Evolutionary conservation across 179 eudicot species (phyloP).

Genomic region (Corrigiola litoralis): DNA sequence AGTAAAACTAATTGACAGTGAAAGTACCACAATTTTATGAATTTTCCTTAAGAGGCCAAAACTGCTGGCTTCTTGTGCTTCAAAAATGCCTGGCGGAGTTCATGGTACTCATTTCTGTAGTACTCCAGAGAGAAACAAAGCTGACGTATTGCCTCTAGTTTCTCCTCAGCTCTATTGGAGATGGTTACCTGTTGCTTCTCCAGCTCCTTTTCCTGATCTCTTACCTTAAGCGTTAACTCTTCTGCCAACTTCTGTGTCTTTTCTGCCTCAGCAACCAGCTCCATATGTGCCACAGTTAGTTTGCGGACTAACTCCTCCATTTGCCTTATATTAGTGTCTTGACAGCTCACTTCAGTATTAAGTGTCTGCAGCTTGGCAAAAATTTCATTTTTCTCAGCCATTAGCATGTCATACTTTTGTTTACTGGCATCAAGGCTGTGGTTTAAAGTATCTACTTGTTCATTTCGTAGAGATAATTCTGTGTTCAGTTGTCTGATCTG

Average conservation of each 20-base stretch:
- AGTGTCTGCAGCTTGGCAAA: constrained; percentile 27
- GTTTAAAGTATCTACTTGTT: constrained; percentile 20
- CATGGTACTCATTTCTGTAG: constrained; percentile 38
- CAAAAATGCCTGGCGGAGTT: constrained; percentile 29
- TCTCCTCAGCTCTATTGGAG: constrained; percentile 33
- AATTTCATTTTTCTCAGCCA: constrained; percentile 30
- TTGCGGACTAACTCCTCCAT: constrained; percentile 18
- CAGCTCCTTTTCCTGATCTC: constrained; percentile 40
- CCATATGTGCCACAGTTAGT: constrained; percentile 24
- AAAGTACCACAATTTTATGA: background rate
- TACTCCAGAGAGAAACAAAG: constrained; percentile 42
- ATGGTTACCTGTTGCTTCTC: constrained; percentile 18
- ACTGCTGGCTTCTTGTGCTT: constrained; percentile 26
- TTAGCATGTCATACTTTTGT: constrained; percentile 26
- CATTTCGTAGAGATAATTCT: constrained; percentile 8
- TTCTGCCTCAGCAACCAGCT: constrained; percentile 21
- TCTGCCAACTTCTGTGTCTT: constrained; percentile 25
- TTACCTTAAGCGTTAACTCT: constrained; percentile 40
- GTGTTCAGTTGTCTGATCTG: constrained; percentile 22
- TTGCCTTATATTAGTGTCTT: constrained; percentile 14
- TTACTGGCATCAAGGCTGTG: constrained; percentile 25
- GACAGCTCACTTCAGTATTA: constrained; percentile 19
- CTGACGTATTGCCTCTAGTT: constrained; percentile 44
- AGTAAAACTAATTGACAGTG: background rate
- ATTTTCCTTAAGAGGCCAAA: constrained; percentile 5